Base-by-base conservation (phyloP, 768 basidiomycete genomes). In the Xerocomus spinulosus region DNA sequence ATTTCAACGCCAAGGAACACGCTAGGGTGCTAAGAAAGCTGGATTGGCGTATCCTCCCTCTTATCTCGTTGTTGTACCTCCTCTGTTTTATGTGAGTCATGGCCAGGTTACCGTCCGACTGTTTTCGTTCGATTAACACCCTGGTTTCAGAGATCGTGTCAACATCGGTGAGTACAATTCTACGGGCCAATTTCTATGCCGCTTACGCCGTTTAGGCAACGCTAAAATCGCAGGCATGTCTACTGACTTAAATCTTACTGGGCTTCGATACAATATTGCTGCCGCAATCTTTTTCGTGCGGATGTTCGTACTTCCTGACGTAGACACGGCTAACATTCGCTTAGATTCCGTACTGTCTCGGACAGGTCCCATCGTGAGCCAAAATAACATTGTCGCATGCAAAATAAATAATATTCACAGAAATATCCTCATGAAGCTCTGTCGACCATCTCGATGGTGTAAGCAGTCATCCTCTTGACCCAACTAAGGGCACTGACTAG, bases 221-320 rank as follows among this genome's bases (percentile, higher is more conserved):
- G 72, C 73, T 1, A 60, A 59, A 58, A 64, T 79, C 28, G 76
- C 75, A 8, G 76, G 76, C 8, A 73, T 77, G 75, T 57, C 60
- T 10, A 49, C 36, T 3, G 74, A 77, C 46, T 54, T 72, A 36
- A 12, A 69, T 10, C 64, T 72, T 23, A 38, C 52, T 3, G 70
- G 71, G 6, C 58, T 70, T 7, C 61, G 59, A 46, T 72, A 73
- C 41, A 73, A 72, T 29, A 66, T 50, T 20, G 71, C 60, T 12
- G 64, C 71, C 6, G 69, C 72, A 3, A 34, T 75, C 48, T 71
- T 73, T 55, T 73, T 70, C 43, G 66, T 65, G 32, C 32, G 61
- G 33, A 48, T 44, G 17, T 36, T 35, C 14, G 5, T 6, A 10
- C 34, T 3, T 29, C 4, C 4, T 38, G 15, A 24, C 5, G 9